Evolutionary conservation across 495 filamentous ascomycete genomes (phyloP), one percentile per base, ranked within the genome.

Genomic region (Glutinoglossum americanum): DNA sequence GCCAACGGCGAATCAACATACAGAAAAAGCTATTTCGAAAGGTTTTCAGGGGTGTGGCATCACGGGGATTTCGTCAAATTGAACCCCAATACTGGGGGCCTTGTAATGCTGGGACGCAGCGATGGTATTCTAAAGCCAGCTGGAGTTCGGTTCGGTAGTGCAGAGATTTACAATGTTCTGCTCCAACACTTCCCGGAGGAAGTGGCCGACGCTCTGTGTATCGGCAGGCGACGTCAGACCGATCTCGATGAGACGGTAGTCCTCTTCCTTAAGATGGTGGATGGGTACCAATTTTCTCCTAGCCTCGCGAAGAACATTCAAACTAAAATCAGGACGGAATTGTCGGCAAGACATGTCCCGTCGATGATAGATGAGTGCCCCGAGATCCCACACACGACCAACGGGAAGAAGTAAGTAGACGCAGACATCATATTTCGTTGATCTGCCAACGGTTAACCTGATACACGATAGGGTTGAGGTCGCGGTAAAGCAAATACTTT

Each of bases 51-150:
- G 56, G 70, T 94, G 26, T 97, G 90, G 92, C 88, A 94, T 67
- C 92, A 98, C 65, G 92, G 92, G 2, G 92, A 98, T 66, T 96
- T 94, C 64, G 77, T 95, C 15, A 78, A 83, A 26, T 73, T 95
- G 62, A 80, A 86, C 62, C 77, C 79, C 0, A 60, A 73, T 19
- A 90, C 85, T 0, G 82, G 85, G 11, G 89, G 88, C 0, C 66
- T 95, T 56, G 68, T 82, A 45, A 92, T 96, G 88, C 73, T 94
- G 0, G 85, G 85, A 4, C 77, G 85, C 19, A 80, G 78, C 33
- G 85, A 90, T 64, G 85, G 85, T 17, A 80, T 89, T 3, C 70
- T 90, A 19, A 90, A 90, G 61, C 85, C 85, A 0, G 76, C 80
- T 0, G 85, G 85, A 4, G 80, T 90, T 44, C 73, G 85, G 0